phyloP scores from a whole-genome alignment of 2,329 filamentous ascomycete genomes.

The Aspergillus clavatus region DNA sequence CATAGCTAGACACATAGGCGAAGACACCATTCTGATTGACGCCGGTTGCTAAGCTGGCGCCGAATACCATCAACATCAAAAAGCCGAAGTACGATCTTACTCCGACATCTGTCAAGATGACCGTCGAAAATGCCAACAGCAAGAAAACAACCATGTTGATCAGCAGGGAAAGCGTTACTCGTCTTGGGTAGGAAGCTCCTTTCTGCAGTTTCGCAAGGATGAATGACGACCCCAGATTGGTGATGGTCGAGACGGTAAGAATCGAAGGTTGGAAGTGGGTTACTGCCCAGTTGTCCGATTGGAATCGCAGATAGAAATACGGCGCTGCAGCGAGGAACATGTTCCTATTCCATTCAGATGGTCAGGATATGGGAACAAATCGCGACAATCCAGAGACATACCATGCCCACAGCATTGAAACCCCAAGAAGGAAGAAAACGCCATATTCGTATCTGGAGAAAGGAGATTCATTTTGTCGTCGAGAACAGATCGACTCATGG shows the following conservation, averaged over 20 bases:
- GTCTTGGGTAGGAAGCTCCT: constrained; percentile 78
- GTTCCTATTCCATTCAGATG: constrained; percentile 59
- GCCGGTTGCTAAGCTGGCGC: constrained; percentile 73
- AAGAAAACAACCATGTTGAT: constrained; percentile 74
- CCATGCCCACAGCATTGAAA: constrained; percentile 98
- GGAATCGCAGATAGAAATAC: constrained; percentile 84
- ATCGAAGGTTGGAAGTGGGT: constrained; percentile 87
- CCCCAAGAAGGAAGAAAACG: constrained; percentile 78
- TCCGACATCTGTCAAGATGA: constrained; percentile 58
- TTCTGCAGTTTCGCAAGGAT: constrained; percentile 75
- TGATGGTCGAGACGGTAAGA: constrained; percentile 76
- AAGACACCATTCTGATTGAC: constrained; percentile 92
- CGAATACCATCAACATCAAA: constrained; percentile 73
- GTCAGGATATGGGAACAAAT: neutral
- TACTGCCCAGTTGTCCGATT: constrained; percentile 63
- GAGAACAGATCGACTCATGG: constrained; percentile 12
- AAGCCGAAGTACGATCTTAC: constrained; percentile 71
- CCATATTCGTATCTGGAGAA: constrained; percentile 86
- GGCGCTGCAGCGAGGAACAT: constrained; percentile 96
- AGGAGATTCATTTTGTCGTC: constrained; percentile 10
- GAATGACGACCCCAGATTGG: constrained; percentile 72
- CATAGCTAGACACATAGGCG: constrained; percentile 83
- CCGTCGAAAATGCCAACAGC: constrained; percentile 75
- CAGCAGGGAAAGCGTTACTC: constrained; percentile 71
- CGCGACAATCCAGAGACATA: constrained; percentile 41